A percentile compares a stretch with the other conserved stretches of the same genome.
phyloP scores from a whole-genome alignment of 2,329 filamentous ascomycete species.

The Ophiostoma sp. region DNA sequence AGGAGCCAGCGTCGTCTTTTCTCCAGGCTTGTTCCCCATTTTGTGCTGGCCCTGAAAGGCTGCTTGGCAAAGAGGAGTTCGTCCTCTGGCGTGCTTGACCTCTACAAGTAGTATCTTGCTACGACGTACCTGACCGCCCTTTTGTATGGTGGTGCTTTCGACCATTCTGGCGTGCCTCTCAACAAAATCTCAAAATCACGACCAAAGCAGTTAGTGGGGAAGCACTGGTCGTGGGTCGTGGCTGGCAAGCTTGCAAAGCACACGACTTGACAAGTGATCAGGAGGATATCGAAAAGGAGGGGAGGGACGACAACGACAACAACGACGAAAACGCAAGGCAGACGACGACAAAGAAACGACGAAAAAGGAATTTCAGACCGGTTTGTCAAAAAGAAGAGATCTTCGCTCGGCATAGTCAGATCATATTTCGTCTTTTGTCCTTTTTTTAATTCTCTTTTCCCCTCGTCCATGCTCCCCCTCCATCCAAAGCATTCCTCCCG shows the following conservation, averaged over 20 bases:
- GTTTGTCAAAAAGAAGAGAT: background rate
- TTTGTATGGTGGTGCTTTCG: background rate
- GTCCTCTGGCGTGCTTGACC: background rate
- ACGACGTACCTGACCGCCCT: slow-evolving; percentile 15
- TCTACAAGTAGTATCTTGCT: too few species aligned
- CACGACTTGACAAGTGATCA: slow-evolving; percentile 1
- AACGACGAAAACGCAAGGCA: background rate
- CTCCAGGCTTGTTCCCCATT: background rate
- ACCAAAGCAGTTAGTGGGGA: slow-evolving; percentile 13
- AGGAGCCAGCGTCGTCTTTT: background rate
- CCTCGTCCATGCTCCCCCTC: background rate
- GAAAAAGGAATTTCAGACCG: background rate
- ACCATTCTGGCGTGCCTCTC: slow-evolving; percentile 1
- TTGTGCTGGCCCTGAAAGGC: background rate
- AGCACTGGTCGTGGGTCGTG: slow-evolving; percentile 2
- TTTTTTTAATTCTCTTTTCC: background rate
- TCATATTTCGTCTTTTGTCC: background rate
- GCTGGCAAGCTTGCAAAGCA: background rate
- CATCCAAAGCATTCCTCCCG: background rate
- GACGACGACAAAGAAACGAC: background rate
- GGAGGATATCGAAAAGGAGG: slow-evolving; percentile 14
- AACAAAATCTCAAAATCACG: slow-evolving; percentile 7
- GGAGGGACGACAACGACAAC: background rate
- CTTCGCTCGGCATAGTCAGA: background rate
- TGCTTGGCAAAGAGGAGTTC: slow-evolving; percentile 12